Base-by-base conservation (phyloP, 208 protist genomes). In the Crithidia bombi region DNA sequence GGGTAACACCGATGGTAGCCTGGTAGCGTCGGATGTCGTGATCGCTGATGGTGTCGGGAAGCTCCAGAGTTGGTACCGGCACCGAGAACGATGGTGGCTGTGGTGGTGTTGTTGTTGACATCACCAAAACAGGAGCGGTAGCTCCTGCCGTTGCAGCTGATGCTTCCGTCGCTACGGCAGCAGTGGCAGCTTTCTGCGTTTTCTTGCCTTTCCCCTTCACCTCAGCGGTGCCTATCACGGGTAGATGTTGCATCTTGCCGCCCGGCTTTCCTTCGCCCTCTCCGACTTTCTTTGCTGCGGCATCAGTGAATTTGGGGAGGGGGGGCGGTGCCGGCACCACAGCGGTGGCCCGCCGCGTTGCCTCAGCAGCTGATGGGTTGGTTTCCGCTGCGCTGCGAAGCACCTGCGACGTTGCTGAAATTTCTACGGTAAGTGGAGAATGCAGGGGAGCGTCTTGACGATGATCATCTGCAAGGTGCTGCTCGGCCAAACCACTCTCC, bases 11-110 rank as follows among this genome's bases (percentile, higher is more conserved):
- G 19, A 75, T 46, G 25, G 66, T 26, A 17, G 71, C 70, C 43
- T 55, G 49, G 66, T 82, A 82, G 65, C 58, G 61, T 7, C 54
- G 49, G 4, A 78, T 63, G 52, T 63, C 66, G 56, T 69, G 56
- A 35, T 62, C 71, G 39, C 50, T 41, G 43, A 76, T 52, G 19
- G 63, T 36, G 57, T 76, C 71, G 0, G n/a, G 58, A 32, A 61
- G 9, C 39, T 56, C 43, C 10, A 57, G 59, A 10, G 33, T 11
- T 5, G 25, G 32, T 30, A 32, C 0, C 0, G 61, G 21, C 1
- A 3, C 23, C 4, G 30, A 3, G 3, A 19, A 5, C 17, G 43
- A 30, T 7, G 57, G 10, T 47, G 38, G 10, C n/a, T n/a, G n/a
- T 33, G n/a, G 23, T 12, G 38, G 23, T 44, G 35, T 49, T 19